Percentiles rank a stretch among this genome's conserved stretches.
Conservation (phyloP, 140 eudicot genomes). For the Bidens hawaiensis region DNA sequence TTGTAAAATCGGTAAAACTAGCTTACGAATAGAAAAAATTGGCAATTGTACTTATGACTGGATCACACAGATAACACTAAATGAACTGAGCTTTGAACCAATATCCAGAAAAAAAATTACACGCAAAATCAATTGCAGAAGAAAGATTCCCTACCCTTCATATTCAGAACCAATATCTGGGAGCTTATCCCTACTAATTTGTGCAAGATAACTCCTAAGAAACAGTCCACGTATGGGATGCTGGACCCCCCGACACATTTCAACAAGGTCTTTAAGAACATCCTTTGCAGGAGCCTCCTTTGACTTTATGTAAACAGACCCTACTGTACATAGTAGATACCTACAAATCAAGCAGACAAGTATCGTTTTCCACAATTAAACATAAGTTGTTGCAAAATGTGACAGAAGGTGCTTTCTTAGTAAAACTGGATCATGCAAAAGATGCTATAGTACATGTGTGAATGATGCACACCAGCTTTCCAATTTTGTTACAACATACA, state of each 20-base stretch:
- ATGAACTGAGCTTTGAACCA: neutral
- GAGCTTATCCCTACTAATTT: constrained; percentile 87
- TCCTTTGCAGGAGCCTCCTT: constrained; percentile 96
- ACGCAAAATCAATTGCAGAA: constrained; percentile 8
- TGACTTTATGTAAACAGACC: constrained; percentile 91
- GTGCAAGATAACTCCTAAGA: constrained; percentile 91
- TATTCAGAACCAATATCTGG: constrained; percentile 93
- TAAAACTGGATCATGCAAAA: too few species aligned
- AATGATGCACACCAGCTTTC: constrained; percentile 3
- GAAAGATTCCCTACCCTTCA: constrained; percentile 69
- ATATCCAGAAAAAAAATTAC: too few species aligned
- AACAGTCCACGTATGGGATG: constrained; percentile 98
- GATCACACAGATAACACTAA: neutral
- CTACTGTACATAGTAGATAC: constrained; percentile 95
- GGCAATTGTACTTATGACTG: neutral
- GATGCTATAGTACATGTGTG: neutral
- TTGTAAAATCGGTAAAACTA: neutral
- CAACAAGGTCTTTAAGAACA: constrained; percentile 89
- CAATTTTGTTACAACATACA: constrained; percentile 12
- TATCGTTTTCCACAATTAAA: constrained; percentile 1
- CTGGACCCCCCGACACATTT: constrained; percentile 92
- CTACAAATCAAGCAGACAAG: constrained; percentile 34
- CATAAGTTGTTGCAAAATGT: constrained; percentile 18
- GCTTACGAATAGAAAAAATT: neutral
- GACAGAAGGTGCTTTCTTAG: neutral